These are phyloP conservation scores for Phaffia tasmanica DNA, from an alignment of 768 basidiomycete genomes.

Conservation along the genomic window DNA sequence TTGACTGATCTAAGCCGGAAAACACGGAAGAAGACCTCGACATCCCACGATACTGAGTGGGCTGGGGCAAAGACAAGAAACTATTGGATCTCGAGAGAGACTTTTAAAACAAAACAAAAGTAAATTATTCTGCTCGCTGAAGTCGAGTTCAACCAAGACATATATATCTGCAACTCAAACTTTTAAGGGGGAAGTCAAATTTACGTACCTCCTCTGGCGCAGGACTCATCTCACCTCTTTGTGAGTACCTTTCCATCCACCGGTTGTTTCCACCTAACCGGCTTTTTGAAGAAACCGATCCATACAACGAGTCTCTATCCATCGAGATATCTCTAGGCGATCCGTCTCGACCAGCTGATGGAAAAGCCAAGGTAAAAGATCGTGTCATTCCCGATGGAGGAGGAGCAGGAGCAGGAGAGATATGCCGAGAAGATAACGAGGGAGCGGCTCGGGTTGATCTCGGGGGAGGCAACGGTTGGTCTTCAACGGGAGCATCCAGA, in stretches of 20 bases:
- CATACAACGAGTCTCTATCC: neutral
- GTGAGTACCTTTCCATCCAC: conserved; percentile 21
- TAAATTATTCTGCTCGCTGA: neutral
- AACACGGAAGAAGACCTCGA: conserved; percentile 13
- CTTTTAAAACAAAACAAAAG: neutral
- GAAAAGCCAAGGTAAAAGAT: conserved; percentile 3
- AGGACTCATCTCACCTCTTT: conserved; percentile 10
- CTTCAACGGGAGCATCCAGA: conserved; percentile 17
- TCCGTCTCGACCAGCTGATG: neutral
- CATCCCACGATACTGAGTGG: conserved; percentile 6
- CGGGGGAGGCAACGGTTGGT: neutral
- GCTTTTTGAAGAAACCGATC: no score
- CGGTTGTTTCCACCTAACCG: neutral
- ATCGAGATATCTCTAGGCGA: neutral
- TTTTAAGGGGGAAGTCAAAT: neutral
- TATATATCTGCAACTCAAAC: neutral
- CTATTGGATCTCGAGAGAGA: conserved; percentile 8
- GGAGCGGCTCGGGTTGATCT: conserved; percentile 7
- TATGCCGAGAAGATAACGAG: neutral
- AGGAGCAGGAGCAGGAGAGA: neutral
- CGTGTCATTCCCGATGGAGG: neutral
- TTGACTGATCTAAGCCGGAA: conserved; percentile 3
- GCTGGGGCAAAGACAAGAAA: conserved; percentile 1
- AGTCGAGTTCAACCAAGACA: neutral
- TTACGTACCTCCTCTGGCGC: conserved; percentile 15